phyloP scores from a whole-genome alignment of 345 rosid species.

The Linum trigynum region DNA sequence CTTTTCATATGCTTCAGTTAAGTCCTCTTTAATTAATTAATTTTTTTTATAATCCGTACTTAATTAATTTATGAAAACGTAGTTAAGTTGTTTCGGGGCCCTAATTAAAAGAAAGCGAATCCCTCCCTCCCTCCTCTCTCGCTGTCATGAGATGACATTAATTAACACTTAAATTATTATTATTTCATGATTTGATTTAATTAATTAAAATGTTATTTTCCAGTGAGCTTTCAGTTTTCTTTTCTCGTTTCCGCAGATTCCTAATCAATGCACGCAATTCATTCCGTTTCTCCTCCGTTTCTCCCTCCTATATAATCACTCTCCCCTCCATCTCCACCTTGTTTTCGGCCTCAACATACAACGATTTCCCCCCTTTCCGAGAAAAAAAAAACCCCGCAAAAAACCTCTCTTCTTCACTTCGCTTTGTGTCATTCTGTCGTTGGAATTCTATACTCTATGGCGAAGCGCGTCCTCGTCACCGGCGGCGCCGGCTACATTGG shows the following conservation, averaged over 20 bases:
- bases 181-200: not conserved
- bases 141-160: not conserved
- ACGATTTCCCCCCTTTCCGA: not conserved
- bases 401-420: not conserved
- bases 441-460: slow-evolving; percentile 15
- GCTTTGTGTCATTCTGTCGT: not conserved
- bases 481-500: slow-evolving; percentile 99
- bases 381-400: not conserved
- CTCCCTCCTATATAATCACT: not conserved
- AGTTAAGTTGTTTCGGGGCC: not conserved
- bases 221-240: not conserved
- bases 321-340: not conserved
- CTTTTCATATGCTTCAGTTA: too few species aligned
- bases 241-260: not conserved
- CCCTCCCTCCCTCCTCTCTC: not conserved
- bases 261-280: not conserved
- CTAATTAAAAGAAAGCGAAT: not conserved
- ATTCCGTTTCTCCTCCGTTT: not conserved
- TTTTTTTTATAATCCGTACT: not conserved
- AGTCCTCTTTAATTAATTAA: too few species aligned
- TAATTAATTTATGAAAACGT: not conserved
- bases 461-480: slow-evolving; percentile 54
- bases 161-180: too few species aligned
- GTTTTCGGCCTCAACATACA: not conserved
- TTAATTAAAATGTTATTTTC: too few species aligned